Evolutionary conservation across 1,284 basidiomycete genomes (phyloP), one percentile per base, ranked within the genome.

Genomic region (Leccinum griseonigrum): DNA sequence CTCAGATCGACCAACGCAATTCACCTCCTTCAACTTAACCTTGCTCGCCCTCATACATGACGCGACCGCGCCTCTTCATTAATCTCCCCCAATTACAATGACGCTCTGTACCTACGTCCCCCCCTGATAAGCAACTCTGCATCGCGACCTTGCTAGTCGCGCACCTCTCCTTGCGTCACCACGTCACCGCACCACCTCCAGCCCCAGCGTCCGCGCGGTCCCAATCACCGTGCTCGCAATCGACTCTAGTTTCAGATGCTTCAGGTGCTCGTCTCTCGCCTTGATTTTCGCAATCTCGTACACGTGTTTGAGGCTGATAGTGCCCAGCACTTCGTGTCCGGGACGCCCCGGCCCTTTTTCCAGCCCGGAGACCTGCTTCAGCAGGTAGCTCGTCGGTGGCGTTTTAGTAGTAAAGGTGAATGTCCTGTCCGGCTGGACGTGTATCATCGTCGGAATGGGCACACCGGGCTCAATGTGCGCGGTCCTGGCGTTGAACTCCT

Each of bases 261-360:
- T 90, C 80, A 97, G 79, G 74, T 93, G 91, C 61, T 91, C 89
- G 78, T 99, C 97, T 69, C 84, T 86, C 64, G 88, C 85, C 81
- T 99, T 99, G 76, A 99, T 92, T 83, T 94, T 97, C 43, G 97
- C 95, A 73, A 99, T 98, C 82, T 99, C 97, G 77, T 97, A 99
- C 72, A 99, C 85, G 79, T 98, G 96, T 82, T 99, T 99, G 71
- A 99, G 83, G 67, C 86, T 92, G 70, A 99, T 84, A 31, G 90
- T 95, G 55, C 92, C 95, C 63, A 84, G 81, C 63, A 83, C 78
- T 73, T 87, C 90, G 78, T 86, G 88, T 26, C 91, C 92, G 57
- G 90, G 88, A 69, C 86, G 86, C 46, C 86, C 91, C 43, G 92
- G 85, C 50, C 96, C 97, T 76, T 95, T 96, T 69, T 95, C 91